phyloP scores from a whole-genome alignment of 306 rosid species.

The Nissolia schottii region DNA sequence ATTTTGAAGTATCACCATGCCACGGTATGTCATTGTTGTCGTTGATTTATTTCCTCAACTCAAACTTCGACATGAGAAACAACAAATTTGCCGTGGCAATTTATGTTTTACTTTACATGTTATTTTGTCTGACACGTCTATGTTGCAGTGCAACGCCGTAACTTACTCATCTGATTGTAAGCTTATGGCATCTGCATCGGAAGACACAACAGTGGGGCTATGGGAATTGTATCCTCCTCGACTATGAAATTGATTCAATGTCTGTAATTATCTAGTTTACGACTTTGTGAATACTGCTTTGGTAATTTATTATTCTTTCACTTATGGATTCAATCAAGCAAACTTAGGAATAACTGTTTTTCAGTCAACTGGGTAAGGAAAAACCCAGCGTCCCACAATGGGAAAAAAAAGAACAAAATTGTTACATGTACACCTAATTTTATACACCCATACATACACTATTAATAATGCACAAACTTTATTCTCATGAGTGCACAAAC shows the following conservation, averaged over 20 bases:
- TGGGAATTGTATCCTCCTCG: conserved; percentile 92
- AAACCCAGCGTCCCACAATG: no score
- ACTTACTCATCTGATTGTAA: conserved; percentile 64
- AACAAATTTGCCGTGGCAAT: background rate
- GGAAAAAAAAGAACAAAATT: no score
- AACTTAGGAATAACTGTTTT: background rate
- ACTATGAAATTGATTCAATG: conserved; percentile 27
- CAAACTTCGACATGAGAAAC: background rate
- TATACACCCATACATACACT: no score
- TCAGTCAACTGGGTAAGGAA: background rate
- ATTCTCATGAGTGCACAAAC: no score
- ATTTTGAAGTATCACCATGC: conserved; percentile 84
- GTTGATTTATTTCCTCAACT: background rate
- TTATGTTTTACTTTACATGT: background rate
- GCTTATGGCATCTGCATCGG: conserved; percentile 90
- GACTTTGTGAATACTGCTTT: background rate
- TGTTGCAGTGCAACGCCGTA: conserved; percentile 78
- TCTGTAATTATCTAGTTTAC: background rate
- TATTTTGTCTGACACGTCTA: background rate
- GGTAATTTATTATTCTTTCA: background rate
- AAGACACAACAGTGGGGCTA: conserved; percentile 78
- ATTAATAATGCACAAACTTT: no score
- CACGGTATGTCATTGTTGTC: conserved; percentile 42
- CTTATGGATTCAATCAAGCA: background rate
- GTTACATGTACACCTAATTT: no score